Evolutionary conservation across 176 grass and related monocot species (phyloP).

Genomic region (Elaeis guineensis): DNA sequence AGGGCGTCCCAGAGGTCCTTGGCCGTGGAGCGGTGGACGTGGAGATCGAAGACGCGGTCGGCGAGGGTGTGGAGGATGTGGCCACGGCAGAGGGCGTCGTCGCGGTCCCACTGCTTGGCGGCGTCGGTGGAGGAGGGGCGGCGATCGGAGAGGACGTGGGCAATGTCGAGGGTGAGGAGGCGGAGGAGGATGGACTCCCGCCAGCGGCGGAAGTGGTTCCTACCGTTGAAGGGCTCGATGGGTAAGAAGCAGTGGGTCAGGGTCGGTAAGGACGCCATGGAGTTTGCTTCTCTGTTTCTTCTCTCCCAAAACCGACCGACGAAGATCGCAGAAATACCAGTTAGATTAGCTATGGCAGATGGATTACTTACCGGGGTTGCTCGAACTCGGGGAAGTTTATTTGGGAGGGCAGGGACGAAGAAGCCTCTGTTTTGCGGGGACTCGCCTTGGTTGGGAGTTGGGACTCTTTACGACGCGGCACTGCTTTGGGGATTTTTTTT

Average conservation of each 20-base stretch:
- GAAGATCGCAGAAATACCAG: no score
- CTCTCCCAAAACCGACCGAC: no score
- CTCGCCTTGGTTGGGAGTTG: no score
- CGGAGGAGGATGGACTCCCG: conserved; percentile 33
- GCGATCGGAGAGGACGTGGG: conserved; percentile 7
- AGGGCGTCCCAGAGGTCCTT: conserved; percentile 21
- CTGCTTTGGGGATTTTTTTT: no score
- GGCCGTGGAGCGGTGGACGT: conserved; percentile 21
- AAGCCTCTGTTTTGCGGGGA: no score
- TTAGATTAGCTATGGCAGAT: no score
- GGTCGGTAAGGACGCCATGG: no score
- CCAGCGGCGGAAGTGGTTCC: conserved; percentile 25
- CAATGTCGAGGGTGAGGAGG: conserved; percentile 11
- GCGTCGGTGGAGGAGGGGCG: neutral
- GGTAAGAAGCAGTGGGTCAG: neutral
- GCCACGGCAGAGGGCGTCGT: conserved; percentile 32
- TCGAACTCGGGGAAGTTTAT: no score
- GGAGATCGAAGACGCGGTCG: conserved; percentile 20
- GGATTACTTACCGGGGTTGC: no score
- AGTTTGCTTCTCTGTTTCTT: no score
- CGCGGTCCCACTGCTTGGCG: conserved; percentile 3
- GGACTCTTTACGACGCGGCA: no score
- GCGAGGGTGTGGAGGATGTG: conserved; percentile 34
- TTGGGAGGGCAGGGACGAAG: no score
- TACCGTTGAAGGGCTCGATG: conserved; percentile 18